Base-by-base conservation (phyloP, 176 grass and related monocot species). In the Chloris gayana region DNA sequence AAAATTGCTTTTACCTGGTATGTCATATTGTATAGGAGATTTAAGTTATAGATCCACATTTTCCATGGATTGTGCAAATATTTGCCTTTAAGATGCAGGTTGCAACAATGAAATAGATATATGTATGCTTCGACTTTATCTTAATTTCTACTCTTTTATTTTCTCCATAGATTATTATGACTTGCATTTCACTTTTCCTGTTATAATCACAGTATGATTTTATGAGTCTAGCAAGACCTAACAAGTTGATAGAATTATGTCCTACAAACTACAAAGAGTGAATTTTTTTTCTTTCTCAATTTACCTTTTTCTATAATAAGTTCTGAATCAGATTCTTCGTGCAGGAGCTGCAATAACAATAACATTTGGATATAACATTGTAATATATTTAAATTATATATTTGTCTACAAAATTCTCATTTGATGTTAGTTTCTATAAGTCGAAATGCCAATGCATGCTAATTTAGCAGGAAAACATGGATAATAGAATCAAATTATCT, bases 311-410 rank as follows among this genome's bases (percentile, higher is more conserved):
- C 8, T 72, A 17, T 42, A n/a, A 53, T 7, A 8, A 30, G 35
- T 29, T 29, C 74, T 9, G 9, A 45, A 31, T 41, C 57, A 29
- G 25, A n/a, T n/a, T n/a, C 46, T 73, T 73, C 26, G 33, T 6
- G 34, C 44, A 14, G 25, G 3, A 60, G 57, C 11, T 26, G 10
- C 57, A 32, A 51, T 9, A 53, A 14, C 19, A 73, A 73, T 27
- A 9, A 9, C 8, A 49, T 79, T 33, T 42, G 70, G 56, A 77
- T 84, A 84, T 49, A 53, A 38, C 70, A 50, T 27, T 42, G 37
- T 84, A 70, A 63, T 70, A 61, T 73, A 68, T 67, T 67, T 33
- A n/a, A n/a, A n/a, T n/a, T n/a, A 54, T 63, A 39, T 53, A 42
- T 46, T 72, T 27, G 15, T 70, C 26, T 32, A 14, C 5, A 29